phyloP scores from a whole-genome alignment of 225 moss, liverwort and hornwort genomes.

The Physcomitrium patens region DNA sequence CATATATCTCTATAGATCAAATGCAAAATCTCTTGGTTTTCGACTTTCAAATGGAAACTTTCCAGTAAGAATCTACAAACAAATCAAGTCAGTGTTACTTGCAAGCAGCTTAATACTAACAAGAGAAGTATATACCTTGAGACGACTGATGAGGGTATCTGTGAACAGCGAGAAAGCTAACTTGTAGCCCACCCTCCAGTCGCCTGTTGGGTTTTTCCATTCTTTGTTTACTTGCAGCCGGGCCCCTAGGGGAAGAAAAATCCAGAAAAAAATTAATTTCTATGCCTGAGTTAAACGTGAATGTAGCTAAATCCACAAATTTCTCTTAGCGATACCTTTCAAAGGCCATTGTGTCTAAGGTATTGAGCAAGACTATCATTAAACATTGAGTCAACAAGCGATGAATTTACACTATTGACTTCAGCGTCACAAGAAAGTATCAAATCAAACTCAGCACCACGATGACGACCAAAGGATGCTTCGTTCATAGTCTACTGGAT shows the following conservation, averaged over 20 bases:
- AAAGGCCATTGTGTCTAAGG: neutral
- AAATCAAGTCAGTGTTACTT: neutral
- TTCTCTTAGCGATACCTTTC: neutral
- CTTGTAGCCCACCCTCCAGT: constrained; percentile 90
- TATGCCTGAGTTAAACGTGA: neutral
- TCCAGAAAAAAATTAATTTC: neutral
- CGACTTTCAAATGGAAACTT: neutral
- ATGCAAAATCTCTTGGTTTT: too few species aligned
- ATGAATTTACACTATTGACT: neutral
- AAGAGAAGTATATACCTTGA: constrained; percentile 62
- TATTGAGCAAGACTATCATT: constrained; percentile 1
- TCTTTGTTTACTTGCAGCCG: constrained; percentile 76
- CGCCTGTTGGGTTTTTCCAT: constrained; percentile 92
- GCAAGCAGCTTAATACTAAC: constrained; percentile 4
- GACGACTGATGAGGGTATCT: constrained; percentile 69
- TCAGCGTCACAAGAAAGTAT: neutral
- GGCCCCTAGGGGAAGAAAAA: constrained; percentile 55
- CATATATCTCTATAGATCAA: neutral
- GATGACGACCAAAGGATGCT: neutral
- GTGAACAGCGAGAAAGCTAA: constrained; percentile 88
- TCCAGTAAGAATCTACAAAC: constrained; percentile 12
- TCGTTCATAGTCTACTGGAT: neutral
- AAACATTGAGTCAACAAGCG: constrained; percentile 1
- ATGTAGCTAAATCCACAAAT: neutral
- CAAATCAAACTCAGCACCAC: neutral